Evolutionary conservation across 352 stramenopile species (phyloP), one percentile per base, ranked within the genome.

Genomic region (Aphanomyces invadans): DNA sequence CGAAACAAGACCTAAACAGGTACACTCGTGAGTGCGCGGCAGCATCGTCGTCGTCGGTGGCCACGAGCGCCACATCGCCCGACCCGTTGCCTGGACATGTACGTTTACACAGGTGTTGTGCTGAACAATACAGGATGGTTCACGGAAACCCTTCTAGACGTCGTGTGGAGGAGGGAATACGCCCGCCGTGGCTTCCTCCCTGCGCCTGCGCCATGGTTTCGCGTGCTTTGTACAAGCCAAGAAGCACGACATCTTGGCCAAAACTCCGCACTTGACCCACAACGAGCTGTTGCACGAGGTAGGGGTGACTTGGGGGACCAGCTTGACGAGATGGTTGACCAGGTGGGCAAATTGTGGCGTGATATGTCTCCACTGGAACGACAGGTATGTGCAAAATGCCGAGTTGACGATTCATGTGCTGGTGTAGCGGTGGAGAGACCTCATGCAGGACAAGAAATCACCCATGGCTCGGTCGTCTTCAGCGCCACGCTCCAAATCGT

Each of bases 1-100:
- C 74, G 3, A 56, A 55, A 21, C 69, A 79, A 44, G 55, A 71
- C 4, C 45, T 29, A 26, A 55, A 68, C 4, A 23, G 17, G 31
- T 45, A 68, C 1, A 26, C 54, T 17, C 31, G 31, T 1, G 67
- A 69, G 26, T 19, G 4, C 12, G 32, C 55, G 19, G 48, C 15
- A 25, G 9, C 48, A 5, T 26, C 15, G 4, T 3, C 19, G 4
- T 15, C 15, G 19, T 15, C 25, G n/a, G 5, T 2, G 3, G 32
- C n/a, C 5, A 11, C n/a, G 4, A 28, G 23, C 15, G 23, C n/a
- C 48, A 56, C 36, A 7, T n/a, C n/a, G n/a, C n/a, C n/a, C n/a
- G n/a, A n/a, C n/a, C n/a, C n/a, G n/a, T n/a, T n/a, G n/a, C n/a
- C n/a, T n/a, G n/a, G n/a, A n/a, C n/a, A n/a, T n/a, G n/a, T n/a